Conservation (phyloP, 371 early-diverging fungal genomes). For the Actinomucor elegans region DNA sequence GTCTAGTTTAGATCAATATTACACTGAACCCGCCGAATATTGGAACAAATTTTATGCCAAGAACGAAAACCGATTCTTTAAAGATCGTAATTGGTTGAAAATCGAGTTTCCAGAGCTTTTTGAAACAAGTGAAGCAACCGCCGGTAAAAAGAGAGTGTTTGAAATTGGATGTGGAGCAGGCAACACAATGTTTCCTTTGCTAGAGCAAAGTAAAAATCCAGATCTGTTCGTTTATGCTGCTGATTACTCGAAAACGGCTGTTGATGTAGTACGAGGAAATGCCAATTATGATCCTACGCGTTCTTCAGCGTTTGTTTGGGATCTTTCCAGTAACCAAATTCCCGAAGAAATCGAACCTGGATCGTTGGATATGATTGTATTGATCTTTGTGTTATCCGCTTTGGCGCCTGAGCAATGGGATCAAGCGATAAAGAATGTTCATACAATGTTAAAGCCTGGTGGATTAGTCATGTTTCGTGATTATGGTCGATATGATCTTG, state of each 20-base stretch:
- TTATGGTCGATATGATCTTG: constrained; percentile 85
- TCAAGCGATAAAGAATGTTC: constrained; percentile 66
- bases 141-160: constrained; percentile 54
- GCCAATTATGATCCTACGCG: constrained; percentile 57
- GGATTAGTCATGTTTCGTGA: constrained; percentile 85
- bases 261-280: constrained; percentile 70
- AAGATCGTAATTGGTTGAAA: constrained; percentile 93
- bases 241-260: constrained; percentile 80
- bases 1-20: constrained; percentile 38
- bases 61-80: constrained; percentile 93
- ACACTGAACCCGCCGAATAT: constrained; percentile 41
- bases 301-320: constrained; percentile 82
- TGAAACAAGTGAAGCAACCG: constrained; percentile 30
- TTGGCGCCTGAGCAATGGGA: constrained; percentile 81
- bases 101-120: constrained; percentile 88
- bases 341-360: constrained; percentile 60
- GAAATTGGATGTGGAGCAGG: constrained; percentile 97
- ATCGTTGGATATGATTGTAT: constrained; percentile 75
- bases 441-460: constrained; percentile 71
- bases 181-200: constrained; percentile 90
- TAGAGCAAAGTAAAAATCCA: constrained; percentile 69
- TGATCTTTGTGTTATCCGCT: constrained; percentile 84
- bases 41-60: constrained; percentile 86
- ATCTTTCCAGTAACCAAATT: constrained; percentile 67
- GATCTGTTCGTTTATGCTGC: constrained; percentile 75